These are phyloP conservation scores for Amanita pallidorosea DNA, from an alignment of 768 basidiomycete species.

Conservation along the genomic window DNA sequence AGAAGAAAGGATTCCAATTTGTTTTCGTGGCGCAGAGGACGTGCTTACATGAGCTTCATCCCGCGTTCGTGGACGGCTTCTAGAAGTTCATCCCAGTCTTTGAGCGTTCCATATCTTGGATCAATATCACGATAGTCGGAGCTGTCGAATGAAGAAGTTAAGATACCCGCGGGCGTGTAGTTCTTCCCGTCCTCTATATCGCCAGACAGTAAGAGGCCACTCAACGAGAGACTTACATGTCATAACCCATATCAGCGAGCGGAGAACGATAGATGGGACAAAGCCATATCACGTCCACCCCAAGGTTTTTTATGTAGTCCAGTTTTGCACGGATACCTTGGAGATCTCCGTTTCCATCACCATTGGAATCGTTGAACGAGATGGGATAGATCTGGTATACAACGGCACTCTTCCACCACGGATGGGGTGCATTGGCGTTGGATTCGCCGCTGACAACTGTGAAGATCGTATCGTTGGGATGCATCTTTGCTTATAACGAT, in stretches of 20 bases:
- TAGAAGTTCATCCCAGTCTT: constrained; percentile 47
- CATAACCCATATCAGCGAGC: constrained; percentile 65
- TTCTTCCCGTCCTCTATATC: not conserved
- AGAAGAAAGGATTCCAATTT: not conserved
- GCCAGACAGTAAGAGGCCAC: not conserved
- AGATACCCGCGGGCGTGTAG: not conserved
- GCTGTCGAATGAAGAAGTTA: constrained; percentile 18
- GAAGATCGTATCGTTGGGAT: not conserved
- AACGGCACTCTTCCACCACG: constrained; percentile 50
- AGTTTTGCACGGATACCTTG: constrained; percentile 54
- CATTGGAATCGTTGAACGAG: constrained; percentile 65
- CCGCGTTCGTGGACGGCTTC: constrained; percentile 46
- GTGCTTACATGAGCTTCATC: constrained; percentile 57
- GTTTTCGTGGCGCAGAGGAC: not conserved
- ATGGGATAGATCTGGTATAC: constrained; percentile 66
- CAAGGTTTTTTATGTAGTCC: constrained; percentile 59
- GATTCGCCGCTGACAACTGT: not conserved
- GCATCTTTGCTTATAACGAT: not conserved
- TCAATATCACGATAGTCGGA: constrained; percentile 58
- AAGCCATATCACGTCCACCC: constrained; percentile 61
- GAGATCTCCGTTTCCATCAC: constrained; percentile 61
- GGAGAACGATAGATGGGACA: constrained; percentile 63
- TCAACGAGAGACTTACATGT: constrained; percentile 30
- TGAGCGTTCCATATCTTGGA: constrained; percentile 51
- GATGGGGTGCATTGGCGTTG: not conserved